These are phyloP conservation scores for Cardiospermum halicacabum DNA, from an alignment of 345 rosid genomes.

Conservation along the genomic window DNA sequence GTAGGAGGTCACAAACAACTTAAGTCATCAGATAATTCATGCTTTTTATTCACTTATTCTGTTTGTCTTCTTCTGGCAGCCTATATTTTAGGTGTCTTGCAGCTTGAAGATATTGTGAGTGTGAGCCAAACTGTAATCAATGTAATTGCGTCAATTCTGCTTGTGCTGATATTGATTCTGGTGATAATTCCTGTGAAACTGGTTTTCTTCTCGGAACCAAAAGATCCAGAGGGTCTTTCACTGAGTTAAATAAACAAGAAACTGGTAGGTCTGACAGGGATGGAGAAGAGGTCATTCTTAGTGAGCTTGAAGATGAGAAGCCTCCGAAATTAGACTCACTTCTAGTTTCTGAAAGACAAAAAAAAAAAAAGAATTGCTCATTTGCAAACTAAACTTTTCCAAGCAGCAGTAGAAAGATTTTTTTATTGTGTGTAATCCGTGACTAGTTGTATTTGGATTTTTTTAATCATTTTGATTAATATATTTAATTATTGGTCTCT, in stretches of 20 bases:
- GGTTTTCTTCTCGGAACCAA: constrained; percentile 28
- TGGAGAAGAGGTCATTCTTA: constrained; percentile 43
- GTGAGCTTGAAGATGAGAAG: constrained; percentile 76
- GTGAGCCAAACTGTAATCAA: constrained; percentile 37
- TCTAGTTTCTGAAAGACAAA: no score
- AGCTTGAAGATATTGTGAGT: constrained; percentile 57
- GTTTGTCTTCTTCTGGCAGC: constrained; percentile 65
- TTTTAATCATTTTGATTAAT: no score
- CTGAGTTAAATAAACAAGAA: constrained; percentile 27
- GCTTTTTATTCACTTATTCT: constrained; percentile 49
- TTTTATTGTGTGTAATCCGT: no score
- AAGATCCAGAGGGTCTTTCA: constrained; percentile 25
- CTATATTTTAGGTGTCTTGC: constrained; percentile 63
- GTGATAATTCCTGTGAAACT: constrained; percentile 49
- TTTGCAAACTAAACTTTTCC: no score
- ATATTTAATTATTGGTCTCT: no score
- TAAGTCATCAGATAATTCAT: no score
- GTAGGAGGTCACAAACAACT: no score
- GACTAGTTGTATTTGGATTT: no score
- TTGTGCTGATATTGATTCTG: no score
- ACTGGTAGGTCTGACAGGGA: constrained; percentile 12
- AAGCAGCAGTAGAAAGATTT: no score
- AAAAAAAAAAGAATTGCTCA: no score
- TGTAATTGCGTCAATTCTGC: constrained; percentile 37
- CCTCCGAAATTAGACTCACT: no score